Conservation (phyloP, 129 eudicot genomes). For the Cynara cardunculus region DNA sequence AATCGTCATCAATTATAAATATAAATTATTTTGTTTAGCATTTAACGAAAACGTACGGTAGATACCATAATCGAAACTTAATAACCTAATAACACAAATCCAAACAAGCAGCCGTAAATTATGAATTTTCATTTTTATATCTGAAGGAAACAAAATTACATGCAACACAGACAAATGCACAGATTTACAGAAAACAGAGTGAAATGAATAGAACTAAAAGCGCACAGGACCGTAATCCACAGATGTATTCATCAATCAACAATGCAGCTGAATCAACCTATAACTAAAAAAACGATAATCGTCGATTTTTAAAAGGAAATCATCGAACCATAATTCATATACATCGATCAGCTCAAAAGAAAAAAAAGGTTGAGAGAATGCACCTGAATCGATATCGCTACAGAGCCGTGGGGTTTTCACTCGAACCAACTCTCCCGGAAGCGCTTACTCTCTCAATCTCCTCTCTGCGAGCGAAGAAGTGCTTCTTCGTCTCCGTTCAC, state of each 20-base stretch:
- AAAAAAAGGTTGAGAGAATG: background rate
- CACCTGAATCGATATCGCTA: slow-evolving; percentile 3
- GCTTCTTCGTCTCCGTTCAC: slow-evolving; percentile 17
- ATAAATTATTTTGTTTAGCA: background rate
- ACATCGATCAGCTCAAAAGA: background rate
- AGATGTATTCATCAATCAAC: slow-evolving; percentile 11
- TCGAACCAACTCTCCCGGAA: background rate
- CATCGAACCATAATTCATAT: background rate
- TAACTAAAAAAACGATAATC: background rate
- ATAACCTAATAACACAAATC: background rate
- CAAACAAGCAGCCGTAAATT: background rate
- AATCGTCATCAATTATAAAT: background rate
- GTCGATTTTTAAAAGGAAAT: background rate
- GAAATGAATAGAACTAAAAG: background rate
- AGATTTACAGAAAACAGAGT: background rate
- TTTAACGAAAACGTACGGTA: background rate
- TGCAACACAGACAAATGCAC: slow-evolving; percentile 14
- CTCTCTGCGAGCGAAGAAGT: slow-evolving; percentile 4
- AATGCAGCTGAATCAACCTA: slow-evolving; percentile 14
- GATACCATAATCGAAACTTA: no score
- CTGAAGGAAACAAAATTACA: background rate
- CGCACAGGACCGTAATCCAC: background rate
- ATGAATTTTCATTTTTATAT: background rate
- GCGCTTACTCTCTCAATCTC: slow-evolving; percentile 7
- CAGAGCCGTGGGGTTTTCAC: slow-evolving; percentile 5